Conservation (phyloP, 345 rosid genomes). For the Rhodomyrtus tomentosa region DNA sequence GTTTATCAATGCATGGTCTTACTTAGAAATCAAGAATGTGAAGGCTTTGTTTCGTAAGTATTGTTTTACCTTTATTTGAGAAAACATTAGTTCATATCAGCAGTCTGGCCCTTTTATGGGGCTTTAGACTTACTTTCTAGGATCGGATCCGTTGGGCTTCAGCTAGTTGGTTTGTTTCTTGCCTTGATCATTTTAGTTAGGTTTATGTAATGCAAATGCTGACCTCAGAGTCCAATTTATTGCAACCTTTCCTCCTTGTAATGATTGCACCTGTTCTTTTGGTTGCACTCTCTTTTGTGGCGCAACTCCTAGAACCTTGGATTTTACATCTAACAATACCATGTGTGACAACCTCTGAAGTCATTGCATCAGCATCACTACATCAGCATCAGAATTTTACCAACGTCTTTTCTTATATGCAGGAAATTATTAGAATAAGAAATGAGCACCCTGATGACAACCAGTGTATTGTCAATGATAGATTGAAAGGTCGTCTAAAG, state of each 20-base stretch:
- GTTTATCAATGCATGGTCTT: background rate
- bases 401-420: constrained; percentile 11
- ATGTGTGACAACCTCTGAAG: background rate
- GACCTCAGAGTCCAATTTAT: background rate
- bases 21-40: background rate
- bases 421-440: constrained; percentile 89
- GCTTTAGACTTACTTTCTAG: background rate
- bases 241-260: background rate
- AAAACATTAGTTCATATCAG: background rate
- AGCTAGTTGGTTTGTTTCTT: background rate
- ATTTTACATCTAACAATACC: background rate
- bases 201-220: background rate
- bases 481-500: constrained; percentile 94
- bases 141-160: background rate
- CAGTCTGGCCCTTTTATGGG: background rate
- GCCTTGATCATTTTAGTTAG: background rate
- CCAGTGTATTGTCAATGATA: constrained; percentile 77
- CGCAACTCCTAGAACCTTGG: background rate
- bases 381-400: background rate
- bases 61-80: background rate
- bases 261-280: background rate
- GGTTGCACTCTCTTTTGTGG: background rate
- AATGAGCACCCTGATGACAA: constrained; percentile 92
- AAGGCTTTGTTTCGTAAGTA: background rate
- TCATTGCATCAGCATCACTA: background rate